phyloP scores from a whole-genome alignment of 345 rosid species.

The Mangifera indica region DNA sequence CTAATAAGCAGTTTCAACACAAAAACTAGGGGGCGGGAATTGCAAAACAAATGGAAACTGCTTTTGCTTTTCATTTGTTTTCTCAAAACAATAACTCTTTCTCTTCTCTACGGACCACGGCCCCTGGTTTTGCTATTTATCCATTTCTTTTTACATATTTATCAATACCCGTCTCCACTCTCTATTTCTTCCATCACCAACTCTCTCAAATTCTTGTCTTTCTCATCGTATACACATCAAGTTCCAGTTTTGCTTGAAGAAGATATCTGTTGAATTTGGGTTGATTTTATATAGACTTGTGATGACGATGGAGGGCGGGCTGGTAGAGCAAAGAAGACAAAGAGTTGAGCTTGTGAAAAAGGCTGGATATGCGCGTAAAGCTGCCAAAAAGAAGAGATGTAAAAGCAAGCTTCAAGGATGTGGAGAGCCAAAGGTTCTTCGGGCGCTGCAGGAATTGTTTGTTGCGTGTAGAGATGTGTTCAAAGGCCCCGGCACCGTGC shows the following conservation, averaged over 20 bases:
- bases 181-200: not conserved
- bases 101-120: slow-evolving; percentile 38
- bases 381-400: slow-evolving; percentile 33
- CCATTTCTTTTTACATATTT: not conserved
- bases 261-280: too few species aligned
- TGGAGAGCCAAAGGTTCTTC: slow-evolving; percentile 9
- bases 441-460: slow-evolving; percentile 47
- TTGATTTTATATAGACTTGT: not conserved
- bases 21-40: slow-evolving; percentile 54
- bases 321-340: slow-evolving; percentile 36
- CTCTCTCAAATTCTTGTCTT: not conserved
- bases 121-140: slow-evolving; percentile 57
- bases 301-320: slow-evolving; percentile 34
- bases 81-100: not conserved
- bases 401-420: slow-evolving; percentile 7
- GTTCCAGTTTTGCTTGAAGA: not conserved
- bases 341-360: slow-evolving; percentile 20
- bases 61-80: slow-evolving; percentile 4
- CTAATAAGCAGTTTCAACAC: slow-evolving; percentile 29
- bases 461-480: slow-evolving; percentile 46
- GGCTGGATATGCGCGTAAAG: slow-evolving; percentile 36
- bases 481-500: slow-evolving; percentile 57
- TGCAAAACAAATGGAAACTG: not conserved
- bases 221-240: not conserved
- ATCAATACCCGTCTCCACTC: not conserved